Evolutionary conservation across 805 yeast genomes (phyloP), one percentile per base, ranked within the genome.

Genomic region (Grigorovia yakushimaensis): DNA sequence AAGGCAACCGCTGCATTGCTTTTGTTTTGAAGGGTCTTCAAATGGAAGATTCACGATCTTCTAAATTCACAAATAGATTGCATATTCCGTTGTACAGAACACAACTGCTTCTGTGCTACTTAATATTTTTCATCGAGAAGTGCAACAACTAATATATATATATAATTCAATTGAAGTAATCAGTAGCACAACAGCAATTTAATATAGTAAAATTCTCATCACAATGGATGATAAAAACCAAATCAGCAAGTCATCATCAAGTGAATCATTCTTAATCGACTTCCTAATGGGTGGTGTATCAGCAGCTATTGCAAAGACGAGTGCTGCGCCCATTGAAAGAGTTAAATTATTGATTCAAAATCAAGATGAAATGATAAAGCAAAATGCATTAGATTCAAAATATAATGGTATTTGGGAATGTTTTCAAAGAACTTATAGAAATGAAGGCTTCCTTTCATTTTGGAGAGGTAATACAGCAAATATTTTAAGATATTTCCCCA

Each of bases 381-480:
- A 88, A 77, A 96, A 97, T 70, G 88, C 96, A 79, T 79, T 88
- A 67, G 77, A 87, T 60, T 78, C 69, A 66, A 81, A 77, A 70
- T 88, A 89, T 82, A 80, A 74, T 59, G 97, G 97, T 85, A 89
- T 88, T 58, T 74, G 62, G 55, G 97, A 88, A 69, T 87, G 96
- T 78, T 88, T 89, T 94, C 80, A 70, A 66, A 85, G 96, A 81
- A 89, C 97, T 61, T 84, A 89, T 58, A 84, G 85, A 62, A 87
- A 84, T 61, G 97, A 88, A 78, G 97, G 97, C 82, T 66, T 85
- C 56, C 78, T 74, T 59, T 75, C 97, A 56, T 88, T 88, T 91
- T 88, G 97, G 97, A 84, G 96, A 84, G 97, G 97, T 81, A 88
- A 88, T 89, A 89, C 96, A 59, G 97, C 97, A 67, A 88, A 88